Conservation (phyloP, 805 yeast genomes). For the Wickerhamiella spandovensis region DNA sequence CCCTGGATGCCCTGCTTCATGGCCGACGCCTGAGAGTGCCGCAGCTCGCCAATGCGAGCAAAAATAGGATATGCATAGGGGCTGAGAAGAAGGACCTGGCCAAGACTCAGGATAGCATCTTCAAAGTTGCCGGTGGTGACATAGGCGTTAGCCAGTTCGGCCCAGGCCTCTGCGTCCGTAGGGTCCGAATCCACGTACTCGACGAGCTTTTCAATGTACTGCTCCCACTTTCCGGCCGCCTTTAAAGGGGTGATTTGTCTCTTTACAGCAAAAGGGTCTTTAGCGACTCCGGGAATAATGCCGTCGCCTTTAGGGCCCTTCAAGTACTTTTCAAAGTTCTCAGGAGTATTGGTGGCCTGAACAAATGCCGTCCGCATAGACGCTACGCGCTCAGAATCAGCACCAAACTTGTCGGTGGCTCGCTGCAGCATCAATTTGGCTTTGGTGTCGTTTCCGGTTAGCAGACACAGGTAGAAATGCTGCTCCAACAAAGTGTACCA, state of each 20-base stretch:
- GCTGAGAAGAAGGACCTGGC: slow-evolving; percentile 53
- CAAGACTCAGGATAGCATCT: slow-evolving; percentile 50
- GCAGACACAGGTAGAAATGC: slow-evolving; percentile 51
- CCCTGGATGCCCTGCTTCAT: slow-evolving; percentile 10
- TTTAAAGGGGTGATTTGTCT: slow-evolving; percentile 22
- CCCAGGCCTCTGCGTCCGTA: slow-evolving; percentile 64
- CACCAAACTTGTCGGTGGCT: slow-evolving; percentile 53
- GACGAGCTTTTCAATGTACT: slow-evolving; percentile 43
- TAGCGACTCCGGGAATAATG: slow-evolving; percentile 17
- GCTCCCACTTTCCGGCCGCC: slow-evolving; percentile 20
- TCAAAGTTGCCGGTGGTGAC: slow-evolving; percentile 44
- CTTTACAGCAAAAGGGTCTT: slow-evolving; percentile 21
- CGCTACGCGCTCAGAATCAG: slow-evolving; percentile 41
- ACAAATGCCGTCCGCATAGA: slow-evolving; percentile 41
- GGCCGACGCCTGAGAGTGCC: slow-evolving; percentile 15
- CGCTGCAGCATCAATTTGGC: slow-evolving; percentile 56
- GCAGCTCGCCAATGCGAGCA: slow-evolving; percentile 48
- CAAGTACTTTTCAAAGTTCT: slow-evolving; percentile 29
- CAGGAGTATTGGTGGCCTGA: slow-evolving; percentile 39
- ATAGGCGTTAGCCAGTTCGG: slow-evolving; percentile 61
- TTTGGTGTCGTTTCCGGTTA: slow-evolving; percentile 51
- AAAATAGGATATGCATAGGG: slow-evolving; percentile 61
- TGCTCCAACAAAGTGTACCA: slow-evolving; percentile 52
- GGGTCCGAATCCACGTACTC: slow-evolving; percentile 53
- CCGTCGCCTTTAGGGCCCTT: slow-evolving; percentile 7